Evolutionary conservation across 1,284 basidiomycete species (phyloP), one percentile per base, ranked within the genome.

Genomic region (Rhodotorula sp.): DNA sequence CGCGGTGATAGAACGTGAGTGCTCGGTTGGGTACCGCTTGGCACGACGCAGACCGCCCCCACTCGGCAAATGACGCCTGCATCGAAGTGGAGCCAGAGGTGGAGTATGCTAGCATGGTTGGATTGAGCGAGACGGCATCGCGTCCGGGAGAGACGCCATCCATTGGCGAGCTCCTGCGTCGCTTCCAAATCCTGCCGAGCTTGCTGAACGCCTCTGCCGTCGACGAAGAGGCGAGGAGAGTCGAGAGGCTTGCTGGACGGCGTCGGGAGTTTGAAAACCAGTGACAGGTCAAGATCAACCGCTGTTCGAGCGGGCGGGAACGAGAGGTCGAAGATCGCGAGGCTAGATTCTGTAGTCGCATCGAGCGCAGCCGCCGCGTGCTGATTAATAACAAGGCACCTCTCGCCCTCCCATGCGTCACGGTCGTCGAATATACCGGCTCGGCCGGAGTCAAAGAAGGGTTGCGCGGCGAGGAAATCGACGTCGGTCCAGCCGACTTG

Each of bases 401-500:
- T 14, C 29, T 64, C 12, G 24, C 68, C 70, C 37, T 70, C 33
- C 64, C 58, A 70, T 0, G 60, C 68, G 0, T 69, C 55, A 1
- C 67, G 49, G 12, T 72, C 73, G 37, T 42, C 44, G 29, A 66
- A n/a, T 2, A 3, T 18, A 0, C 24, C 60, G 4, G 12, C 17
- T 3, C 60, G 30, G 1, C 53, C 58, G 3, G 6, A 6, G 1
- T 2, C 0, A 12, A 20, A 6, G 0, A 37, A 22, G 6, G 20
- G 20, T 7, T 51, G 46, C 6, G 67, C 58, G 3, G 57, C 26
- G 15, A 67, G 45, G 10, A 67, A 51, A 2, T 51, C 68, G 48
- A 67, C 26, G 53, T 75, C 69, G 8, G 71, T 75, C 66, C 67
- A 75, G 3, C 69, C 73, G 37, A 10, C 12, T 12, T 12, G 37